These are phyloP conservation scores for Pseudomonodictys pantanalensis DNA, from an alignment of 495 filamentous ascomycete species.

Conservation along the genomic window DNA sequence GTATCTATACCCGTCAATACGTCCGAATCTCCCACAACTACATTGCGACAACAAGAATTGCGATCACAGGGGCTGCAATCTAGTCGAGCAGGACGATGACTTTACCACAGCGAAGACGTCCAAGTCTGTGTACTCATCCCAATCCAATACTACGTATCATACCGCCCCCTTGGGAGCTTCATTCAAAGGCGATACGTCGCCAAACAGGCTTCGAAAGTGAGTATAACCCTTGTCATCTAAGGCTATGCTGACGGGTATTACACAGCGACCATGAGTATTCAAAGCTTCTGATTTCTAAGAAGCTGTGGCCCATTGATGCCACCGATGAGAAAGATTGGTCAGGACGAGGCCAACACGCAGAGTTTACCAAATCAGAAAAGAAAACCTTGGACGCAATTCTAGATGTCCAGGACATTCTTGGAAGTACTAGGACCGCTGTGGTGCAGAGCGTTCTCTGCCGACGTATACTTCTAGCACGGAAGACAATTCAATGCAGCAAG, in stretches of 20 bases:
- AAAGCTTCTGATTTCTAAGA: not conserved
- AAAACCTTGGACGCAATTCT: not conserved
- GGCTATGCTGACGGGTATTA: not conserved
- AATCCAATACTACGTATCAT: not conserved
- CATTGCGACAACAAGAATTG: no score
- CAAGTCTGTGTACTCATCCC: no score
- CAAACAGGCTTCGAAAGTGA: not conserved
- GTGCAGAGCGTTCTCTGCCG: slow-evolving; percentile 29
- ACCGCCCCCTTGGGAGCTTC: not conserved
- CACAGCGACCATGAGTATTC: not conserved
- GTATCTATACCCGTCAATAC: no score
- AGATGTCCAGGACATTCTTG: slow-evolving; percentile 7
- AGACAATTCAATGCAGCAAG: slow-evolving; percentile 22
- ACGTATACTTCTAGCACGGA: slow-evolving; percentile 27
- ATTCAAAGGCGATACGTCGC: not conserved
- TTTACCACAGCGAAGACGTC: no score
- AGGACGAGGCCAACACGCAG: slow-evolving; percentile 21
- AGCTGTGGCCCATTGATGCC: slow-evolving; percentile 9
- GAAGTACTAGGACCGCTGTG: slow-evolving; percentile 9
- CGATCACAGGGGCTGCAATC: no score
- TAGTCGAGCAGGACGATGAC: no score
- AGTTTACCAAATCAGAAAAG: slow-evolving; percentile 6
- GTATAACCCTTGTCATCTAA: not conserved
- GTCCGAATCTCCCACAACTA: no score
- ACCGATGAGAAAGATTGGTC: slow-evolving; percentile 22